A percentile compares a stretch with the other conserved stretches of the same genome.
These are phyloP conservation scores for Xylaria cubensis DNA, from an alignment of 495 filamentous ascomycete genomes.

Conservation along the genomic window DNA sequence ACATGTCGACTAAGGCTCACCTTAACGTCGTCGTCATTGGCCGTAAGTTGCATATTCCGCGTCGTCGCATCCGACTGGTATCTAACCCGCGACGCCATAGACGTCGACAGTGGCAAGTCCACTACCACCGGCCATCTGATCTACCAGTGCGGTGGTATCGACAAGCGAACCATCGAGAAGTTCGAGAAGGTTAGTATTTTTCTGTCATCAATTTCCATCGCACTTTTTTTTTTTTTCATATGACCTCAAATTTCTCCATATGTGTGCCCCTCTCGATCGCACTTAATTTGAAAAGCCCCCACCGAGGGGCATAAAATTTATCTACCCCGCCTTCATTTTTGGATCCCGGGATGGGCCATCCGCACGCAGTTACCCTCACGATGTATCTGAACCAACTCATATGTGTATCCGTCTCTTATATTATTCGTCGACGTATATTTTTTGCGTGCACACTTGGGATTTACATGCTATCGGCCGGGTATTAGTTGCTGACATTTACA, in stretches of 20 bases:
- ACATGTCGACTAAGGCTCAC: slow-evolving; percentile 56
- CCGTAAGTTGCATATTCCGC: slow-evolving; percentile 78
- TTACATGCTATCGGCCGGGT: background rate
- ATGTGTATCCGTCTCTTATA: background rate
- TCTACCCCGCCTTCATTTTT: slow-evolving; percentile 42
- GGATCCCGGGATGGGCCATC: slow-evolving; percentile 42
- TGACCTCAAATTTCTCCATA: slow-evolving; percentile 26
- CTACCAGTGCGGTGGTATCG: slow-evolving; percentile 99
- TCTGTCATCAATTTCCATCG: slow-evolving; percentile 8
- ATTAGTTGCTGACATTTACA: slow-evolving; percentile 12
- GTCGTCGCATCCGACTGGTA: slow-evolving; percentile 24
- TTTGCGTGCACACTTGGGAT: too few species aligned
- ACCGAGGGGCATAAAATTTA: slow-evolving; percentile 47
- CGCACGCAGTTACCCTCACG: background rate
- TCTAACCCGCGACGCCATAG: slow-evolving; percentile 43
- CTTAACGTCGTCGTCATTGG: slow-evolving; percentile 99
- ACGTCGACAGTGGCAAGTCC: slow-evolving; percentile 99
- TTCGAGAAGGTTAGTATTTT: slow-evolving; percentile 91
- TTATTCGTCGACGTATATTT: background rate
- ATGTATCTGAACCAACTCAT: background rate
- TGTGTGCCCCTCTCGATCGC: slow-evolving; percentile 38
- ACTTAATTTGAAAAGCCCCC: slow-evolving; percentile 30
- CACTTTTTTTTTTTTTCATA: slow-evolving; percentile 24
- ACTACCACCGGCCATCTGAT: slow-evolving; percentile 96
- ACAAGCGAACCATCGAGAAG: slow-evolving; percentile 99